These are phyloP conservation scores for Hemileccinum rubropunctum DNA, from an alignment of 768 basidiomycete species.

Conservation along the genomic window DNA sequence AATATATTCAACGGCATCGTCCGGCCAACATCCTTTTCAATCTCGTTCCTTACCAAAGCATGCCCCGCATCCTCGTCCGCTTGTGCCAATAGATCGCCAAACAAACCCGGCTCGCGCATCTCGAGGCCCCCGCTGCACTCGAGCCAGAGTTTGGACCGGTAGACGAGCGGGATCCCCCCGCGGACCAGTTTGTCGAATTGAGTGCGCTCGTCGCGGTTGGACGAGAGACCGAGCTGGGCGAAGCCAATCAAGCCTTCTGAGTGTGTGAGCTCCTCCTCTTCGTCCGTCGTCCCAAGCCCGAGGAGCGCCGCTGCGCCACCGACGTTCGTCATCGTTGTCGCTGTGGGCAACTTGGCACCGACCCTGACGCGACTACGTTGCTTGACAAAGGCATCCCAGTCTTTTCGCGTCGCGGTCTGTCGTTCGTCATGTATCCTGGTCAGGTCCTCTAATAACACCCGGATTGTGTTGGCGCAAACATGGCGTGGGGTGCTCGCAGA, in stretches of 20 bases:
- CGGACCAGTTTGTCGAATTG: constrained; percentile 81
- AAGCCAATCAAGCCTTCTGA: constrained; percentile 88
- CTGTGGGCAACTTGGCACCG: constrained; percentile 20
- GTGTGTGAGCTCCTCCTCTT: constrained; percentile 75
- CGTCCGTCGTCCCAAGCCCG: constrained; percentile 59
- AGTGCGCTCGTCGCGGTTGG: constrained; percentile 66
- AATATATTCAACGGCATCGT: constrained; percentile 95
- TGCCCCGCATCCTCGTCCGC: constrained; percentile 40
- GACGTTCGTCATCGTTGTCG: constrained; percentile 21
- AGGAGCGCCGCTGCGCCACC: constrained; percentile 63
- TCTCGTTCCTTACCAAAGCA: constrained; percentile 65
- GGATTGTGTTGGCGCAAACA: constrained; percentile 72
- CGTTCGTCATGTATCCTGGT: constrained; percentile 81
- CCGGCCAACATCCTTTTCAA: constrained; percentile 93
- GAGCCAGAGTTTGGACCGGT: constrained; percentile 86
- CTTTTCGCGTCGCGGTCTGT: constrained; percentile 64
- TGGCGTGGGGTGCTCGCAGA: constrained; percentile 66
- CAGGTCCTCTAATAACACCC: constrained; percentile 68
- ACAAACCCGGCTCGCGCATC: constrained; percentile 87
- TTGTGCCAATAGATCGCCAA: constrained; percentile 75
- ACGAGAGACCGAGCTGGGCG: constrained; percentile 78
- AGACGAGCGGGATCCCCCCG: constrained; percentile 82
- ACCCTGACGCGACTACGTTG: constrained; percentile 52
- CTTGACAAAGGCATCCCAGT: constrained; percentile 88
- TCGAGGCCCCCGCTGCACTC: constrained; percentile 95